These are phyloP conservation scores for Jamesozyma hellenica DNA, from an alignment of 805 yeast species.

Conservation along the genomic window DNA sequence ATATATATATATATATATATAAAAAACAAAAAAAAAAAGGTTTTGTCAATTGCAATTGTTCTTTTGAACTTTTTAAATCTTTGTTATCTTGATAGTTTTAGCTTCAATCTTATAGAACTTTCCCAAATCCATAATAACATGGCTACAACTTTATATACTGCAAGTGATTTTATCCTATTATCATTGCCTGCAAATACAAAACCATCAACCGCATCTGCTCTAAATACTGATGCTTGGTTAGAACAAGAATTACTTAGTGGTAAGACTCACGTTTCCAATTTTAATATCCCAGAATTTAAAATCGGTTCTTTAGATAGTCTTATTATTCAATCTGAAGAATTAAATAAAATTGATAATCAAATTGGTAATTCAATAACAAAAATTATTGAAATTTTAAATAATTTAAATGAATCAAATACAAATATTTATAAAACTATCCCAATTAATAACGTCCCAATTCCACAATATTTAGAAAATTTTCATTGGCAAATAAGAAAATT, in stretches of 20 bases:
- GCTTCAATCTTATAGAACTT: too few relatives aligned
- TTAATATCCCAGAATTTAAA: constrained; percentile 73
- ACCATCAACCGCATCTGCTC: constrained; percentile 39
- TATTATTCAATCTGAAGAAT: constrained; percentile 84
- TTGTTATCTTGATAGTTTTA: too few relatives aligned
- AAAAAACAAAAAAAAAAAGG: too few relatives aligned
- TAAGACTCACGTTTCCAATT: constrained; percentile 43
- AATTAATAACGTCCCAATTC: constrained; percentile 38
- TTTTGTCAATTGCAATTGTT: too few relatives aligned
- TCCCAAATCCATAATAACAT: too few relatives aligned
- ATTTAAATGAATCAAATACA: constrained; percentile 36
- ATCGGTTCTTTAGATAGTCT: constrained; percentile 90
- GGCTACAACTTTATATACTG: constrained; percentile 26
- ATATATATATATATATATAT: too few relatives aligned
- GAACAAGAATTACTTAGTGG: constrained; percentile 48
- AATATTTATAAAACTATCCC: constrained; percentile 43
- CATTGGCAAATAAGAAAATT: constrained; percentile 84
- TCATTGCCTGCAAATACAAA: constrained; percentile 47
- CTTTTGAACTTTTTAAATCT: too few relatives aligned
- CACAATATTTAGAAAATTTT: constrained; percentile 62
- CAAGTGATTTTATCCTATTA: constrained; percentile 36
- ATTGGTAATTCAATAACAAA: constrained; percentile 60
- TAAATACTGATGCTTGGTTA: constrained; percentile 40
- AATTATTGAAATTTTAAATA: constrained; percentile 59
- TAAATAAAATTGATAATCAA: constrained; percentile 72